These are phyloP conservation scores for Ceratobasidium sp. DNA, from an alignment of 1,284 basidiomycete species.

Conservation along the genomic window DNA sequence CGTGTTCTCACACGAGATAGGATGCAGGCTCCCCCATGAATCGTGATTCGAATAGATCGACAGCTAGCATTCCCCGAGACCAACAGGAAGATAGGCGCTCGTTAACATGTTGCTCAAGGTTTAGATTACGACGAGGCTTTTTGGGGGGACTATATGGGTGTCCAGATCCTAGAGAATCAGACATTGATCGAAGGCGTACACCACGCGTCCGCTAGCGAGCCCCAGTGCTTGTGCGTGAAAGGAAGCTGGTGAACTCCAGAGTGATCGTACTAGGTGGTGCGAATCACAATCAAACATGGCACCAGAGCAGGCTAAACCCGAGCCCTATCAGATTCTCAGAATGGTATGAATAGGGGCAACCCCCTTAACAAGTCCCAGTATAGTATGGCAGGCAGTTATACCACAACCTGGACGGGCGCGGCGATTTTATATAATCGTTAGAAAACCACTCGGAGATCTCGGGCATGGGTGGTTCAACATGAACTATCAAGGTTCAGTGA, in stretches of 20 bases:
- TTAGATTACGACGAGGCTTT: no score
- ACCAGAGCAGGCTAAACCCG: no score
- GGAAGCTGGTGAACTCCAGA: neutral
- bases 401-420: neutral
- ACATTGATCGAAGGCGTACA: conserved; percentile 12
- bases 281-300: neutral
- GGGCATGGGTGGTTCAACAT: neutral
- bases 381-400: neutral
- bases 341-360: no score
- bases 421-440: conserved; percentile 4
- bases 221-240: neutral
- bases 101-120: no score
- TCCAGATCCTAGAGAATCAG: neutral
- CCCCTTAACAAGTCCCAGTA: no score
- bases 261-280: neutral
- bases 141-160: conserved; percentile 1
- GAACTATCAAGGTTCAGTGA: no score
- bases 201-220: neutral
- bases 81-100: no score
- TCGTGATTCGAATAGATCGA: no score
- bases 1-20: no score
- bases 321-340: no score
- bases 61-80: no score
- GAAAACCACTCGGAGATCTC: conserved; percentile 18
- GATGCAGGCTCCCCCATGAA: no score